These are phyloP conservation scores for Carex parvula DNA, from an alignment of 176 grass and related monocot genomes.

Conservation along the genomic window DNA sequence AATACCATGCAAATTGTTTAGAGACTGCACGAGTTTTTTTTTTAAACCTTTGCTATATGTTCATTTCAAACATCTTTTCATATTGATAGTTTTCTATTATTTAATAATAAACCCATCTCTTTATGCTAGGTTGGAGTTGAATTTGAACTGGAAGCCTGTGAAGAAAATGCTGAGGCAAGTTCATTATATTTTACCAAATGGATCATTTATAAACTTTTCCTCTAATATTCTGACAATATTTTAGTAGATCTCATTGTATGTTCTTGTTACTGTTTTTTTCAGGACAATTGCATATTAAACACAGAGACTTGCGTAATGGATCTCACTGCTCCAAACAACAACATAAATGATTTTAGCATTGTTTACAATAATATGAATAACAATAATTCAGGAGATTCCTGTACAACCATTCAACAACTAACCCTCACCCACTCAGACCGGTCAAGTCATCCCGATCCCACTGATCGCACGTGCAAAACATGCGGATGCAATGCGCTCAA, in stretches of 20 bases:
- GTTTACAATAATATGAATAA: conserved; percentile 21
- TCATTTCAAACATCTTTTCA: conserved; percentile 15
- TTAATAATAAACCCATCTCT: conserved; percentile 19
- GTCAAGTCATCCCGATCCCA: conserved; percentile 60
- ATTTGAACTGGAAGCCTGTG: conserved; percentile 47
- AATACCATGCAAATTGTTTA: not conserved
- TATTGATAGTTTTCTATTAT: conserved; percentile 27
- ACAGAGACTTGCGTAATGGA: conserved; percentile 28
- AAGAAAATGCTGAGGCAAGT: conserved; percentile 53
- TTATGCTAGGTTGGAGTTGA: conserved; percentile 49
- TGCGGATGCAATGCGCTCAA: conserved; percentile 52
- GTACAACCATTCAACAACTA: conserved; percentile 38
- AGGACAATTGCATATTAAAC: conserved; percentile 48
- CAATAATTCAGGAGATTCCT: conserved; percentile 50
- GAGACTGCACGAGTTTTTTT: not conserved
- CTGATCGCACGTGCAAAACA: conserved; percentile 47
- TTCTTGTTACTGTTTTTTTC: conserved; percentile 22
- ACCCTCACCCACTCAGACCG: conserved; percentile 56
- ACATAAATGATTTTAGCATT: conserved; percentile 2
- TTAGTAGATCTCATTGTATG: conserved; percentile 20
- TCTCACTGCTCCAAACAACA: conserved; percentile 1
- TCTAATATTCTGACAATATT: not conserved
- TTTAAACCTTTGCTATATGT: not conserved
- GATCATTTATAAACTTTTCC: conserved; percentile 1
- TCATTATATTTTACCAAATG: conserved; percentile 13